Evolutionary conservation across 306 rosid genomes (phyloP), one percentile per base, ranked within the genome.

Genomic region (Lagenaria siceraria): DNA sequence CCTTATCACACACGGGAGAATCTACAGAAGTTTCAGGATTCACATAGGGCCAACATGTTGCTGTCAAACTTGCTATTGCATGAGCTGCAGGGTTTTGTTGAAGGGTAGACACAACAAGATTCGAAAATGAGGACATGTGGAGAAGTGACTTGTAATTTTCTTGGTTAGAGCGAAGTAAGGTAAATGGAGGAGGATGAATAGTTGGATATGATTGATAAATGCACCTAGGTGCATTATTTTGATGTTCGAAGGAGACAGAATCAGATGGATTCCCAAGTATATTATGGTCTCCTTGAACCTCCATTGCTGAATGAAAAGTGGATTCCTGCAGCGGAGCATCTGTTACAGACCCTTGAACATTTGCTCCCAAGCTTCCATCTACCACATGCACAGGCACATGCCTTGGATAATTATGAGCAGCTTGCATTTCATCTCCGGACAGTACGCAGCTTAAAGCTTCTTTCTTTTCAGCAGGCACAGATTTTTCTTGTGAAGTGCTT

Each of bases 1-100:
- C 87, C 75, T 85, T 87, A 48, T 84, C 78, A 81, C 85, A 83
- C 29, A 85, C 75, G 56, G 81, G 84, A 87, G 87, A 88, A 78
- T 86, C 86, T 55, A 79, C 82, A 46, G 85, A 82, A 78, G 89
- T 59, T 63, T 88, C 92, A 36, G 77, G 43, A 82, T 88, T 90
- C 76, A 86, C 79, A 63, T 81, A 82, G 75, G 97, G 97, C 97
- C 97, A 92, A 79, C 83, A 89, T 51, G 97, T 61, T 80, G 97
- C 92, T 42, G 93, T 87, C 81, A 90, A 84, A 84, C 92, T 95
- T 55, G 98, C 96, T 43, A 95, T 88, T 40, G 98, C 93, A 83
- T 95, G 97, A 27, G 97, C 96, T 70, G 92, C 96, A 52, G 97
- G 97, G 78, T 95, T 90, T 82, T 92, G 98, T 82, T 88, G 77